phyloP scores from a whole-genome alignment of 352 stramenopile genomes.

The Saprolegnia diclina region DNA sequence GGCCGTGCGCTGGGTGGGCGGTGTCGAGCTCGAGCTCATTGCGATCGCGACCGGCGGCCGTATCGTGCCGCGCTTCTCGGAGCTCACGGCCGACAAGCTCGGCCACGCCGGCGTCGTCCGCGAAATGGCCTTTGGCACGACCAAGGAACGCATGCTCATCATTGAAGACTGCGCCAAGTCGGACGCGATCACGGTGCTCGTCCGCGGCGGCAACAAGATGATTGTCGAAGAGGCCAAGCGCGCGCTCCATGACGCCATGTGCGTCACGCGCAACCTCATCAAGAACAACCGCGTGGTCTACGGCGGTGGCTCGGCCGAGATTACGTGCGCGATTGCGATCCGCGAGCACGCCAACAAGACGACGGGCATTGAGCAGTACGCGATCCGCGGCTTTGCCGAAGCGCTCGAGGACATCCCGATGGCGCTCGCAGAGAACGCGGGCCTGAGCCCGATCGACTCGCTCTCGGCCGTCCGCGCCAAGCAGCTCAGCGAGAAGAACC shows the following conservation, averaged over 20 bases:
- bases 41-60: conserved; percentile 98
- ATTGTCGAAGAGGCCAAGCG: conserved; percentile 99
- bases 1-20: conserved; percentile 98
- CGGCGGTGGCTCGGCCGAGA: conserved; percentile 95
- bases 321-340: conserved; percentile 96
- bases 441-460: conserved; percentile 96
- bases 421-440: conserved; percentile 98
- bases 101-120: conserved; percentile 91
- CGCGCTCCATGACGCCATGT: conserved; percentile 99
- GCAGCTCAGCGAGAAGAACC: conserved; percentile 93
- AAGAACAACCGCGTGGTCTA: conserved; percentile 99
- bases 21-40: conserved; percentile 99
- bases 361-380: conserved; percentile 91
- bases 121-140: conserved; percentile 97
- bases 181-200: conserved; percentile 97
- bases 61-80: conserved; percentile 98
- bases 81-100: conserved; percentile 96
- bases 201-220: conserved; percentile 99
- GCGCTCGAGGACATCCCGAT: conserved; percentile 99
- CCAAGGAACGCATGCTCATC: conserved; percentile 96
- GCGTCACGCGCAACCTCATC: conserved; percentile 98
- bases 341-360: conserved; percentile 79
- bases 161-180: conserved; percentile 98
- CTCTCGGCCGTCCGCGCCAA: conserved; percentile 95
- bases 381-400: conserved; percentile 98